Evolutionary conservation across 768 basidiomycete genomes (phyloP).

Genomic region (Mycena sanguinolenta): DNA sequence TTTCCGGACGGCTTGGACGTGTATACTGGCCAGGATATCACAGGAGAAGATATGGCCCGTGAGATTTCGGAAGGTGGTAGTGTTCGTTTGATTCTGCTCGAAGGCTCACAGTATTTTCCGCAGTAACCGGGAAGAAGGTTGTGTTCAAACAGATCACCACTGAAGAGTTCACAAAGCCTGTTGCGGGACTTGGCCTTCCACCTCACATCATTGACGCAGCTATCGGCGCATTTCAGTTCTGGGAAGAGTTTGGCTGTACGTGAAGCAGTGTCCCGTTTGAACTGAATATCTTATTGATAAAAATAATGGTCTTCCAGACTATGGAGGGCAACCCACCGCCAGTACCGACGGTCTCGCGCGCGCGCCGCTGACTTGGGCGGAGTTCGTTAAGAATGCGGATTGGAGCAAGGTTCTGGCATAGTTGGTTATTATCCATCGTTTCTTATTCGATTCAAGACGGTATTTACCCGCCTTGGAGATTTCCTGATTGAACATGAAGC

Average conservation of each 20-base stretch:
- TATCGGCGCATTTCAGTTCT: background rate
- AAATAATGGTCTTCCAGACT: slow-evolving; percentile 8
- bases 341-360: slow-evolving; percentile 1
- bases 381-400: slow-evolving; percentile 13
- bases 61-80: slow-evolving; percentile 17
- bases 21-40: slow-evolving; percentile 10
- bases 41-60: slow-evolving; percentile 1
- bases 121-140: slow-evolving; percentile 19
- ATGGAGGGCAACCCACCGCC: background rate
- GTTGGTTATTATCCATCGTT: too few relatives aligned
- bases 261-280: background rate
- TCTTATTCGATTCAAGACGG: too few relatives aligned
- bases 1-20: slow-evolving; percentile 20
- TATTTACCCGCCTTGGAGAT: too few relatives aligned
- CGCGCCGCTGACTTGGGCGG: slow-evolving; percentile 2
- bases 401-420: slow-evolving; percentile 13
- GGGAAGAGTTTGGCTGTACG: slow-evolving; percentile 22
- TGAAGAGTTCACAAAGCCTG: background rate
- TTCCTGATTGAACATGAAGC: too few relatives aligned
- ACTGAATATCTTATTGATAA: background rate
- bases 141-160: slow-evolving; percentile 4
- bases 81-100: too few relatives aligned
- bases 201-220: slow-evolving; percentile 2
- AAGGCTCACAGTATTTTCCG: background rate
- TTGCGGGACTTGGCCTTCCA: background rate